Percentiles rank a stretch among this genome's conserved stretches.
phyloP scores from a whole-genome alignment of 306 rosid genomes.

The Trifolium dubium region DNA sequence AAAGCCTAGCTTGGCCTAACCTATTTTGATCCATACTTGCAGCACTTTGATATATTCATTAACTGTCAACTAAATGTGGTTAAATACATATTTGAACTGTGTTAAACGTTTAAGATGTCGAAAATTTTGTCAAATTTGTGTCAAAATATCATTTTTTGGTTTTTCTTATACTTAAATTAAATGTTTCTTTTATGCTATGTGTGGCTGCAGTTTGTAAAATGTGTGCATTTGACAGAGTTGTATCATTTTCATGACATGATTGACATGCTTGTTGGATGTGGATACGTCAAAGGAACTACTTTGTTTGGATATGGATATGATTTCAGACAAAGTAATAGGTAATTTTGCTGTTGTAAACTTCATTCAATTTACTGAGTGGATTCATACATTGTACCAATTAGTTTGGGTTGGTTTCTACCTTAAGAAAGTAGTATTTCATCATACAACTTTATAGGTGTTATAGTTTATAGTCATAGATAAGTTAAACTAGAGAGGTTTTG shows the following conservation, averaged over 20 bases:
- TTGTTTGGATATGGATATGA: conserved; percentile 96
- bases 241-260: conserved; percentile 94
- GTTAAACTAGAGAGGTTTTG: not conserved
- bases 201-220: conserved; percentile 67
- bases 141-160: not conserved
- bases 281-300: conserved; percentile 88
- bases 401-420: not conserved
- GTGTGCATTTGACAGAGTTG: conserved; percentile 68
- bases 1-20: too few relatives aligned
- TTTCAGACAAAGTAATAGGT: conserved; percentile 96
- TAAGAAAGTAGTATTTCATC: not conserved
- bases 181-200: conserved; percentile 31
- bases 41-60: not conserved
- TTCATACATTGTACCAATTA: not conserved
- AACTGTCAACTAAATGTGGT: not conserved
- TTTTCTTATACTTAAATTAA: not conserved
- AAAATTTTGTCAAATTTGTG: too few relatives aligned
- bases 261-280: conserved; percentile 80
- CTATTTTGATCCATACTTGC: not conserved
- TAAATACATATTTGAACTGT: not conserved
- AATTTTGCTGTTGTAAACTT: conserved; percentile 4
- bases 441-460: not conserved
- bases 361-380: not conserved
- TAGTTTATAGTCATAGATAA: not conserved
- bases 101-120: not conserved